Evolutionary conservation across 805 yeast genomes (phyloP).

Genomic region (Kluyveromyces nonfermentans): DNA sequence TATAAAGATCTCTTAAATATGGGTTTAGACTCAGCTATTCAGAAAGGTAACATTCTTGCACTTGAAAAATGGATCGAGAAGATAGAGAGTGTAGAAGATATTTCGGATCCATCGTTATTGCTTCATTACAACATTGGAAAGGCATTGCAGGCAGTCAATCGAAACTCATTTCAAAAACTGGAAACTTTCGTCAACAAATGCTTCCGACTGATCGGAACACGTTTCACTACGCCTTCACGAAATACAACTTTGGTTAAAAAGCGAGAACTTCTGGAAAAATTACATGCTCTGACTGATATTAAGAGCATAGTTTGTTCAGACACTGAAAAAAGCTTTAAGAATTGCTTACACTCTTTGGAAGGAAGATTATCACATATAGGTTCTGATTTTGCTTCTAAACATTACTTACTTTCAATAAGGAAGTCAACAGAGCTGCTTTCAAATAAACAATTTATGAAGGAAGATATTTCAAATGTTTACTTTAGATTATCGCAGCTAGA

Average conservation of each 20-base stretch:
- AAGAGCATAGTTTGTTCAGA: constrained; percentile 28
- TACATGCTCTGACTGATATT: constrained; percentile 59
- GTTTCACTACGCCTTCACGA: constrained; percentile 39
- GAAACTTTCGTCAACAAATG: constrained; percentile 39
- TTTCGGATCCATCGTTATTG: constrained; percentile 45
- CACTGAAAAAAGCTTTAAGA: constrained; percentile 11
- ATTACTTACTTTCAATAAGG: constrained; percentile 52
- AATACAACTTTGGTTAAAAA: constrained; percentile 44
- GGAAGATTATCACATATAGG: constrained; percentile 31
- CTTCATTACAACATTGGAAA: constrained; percentile 58
- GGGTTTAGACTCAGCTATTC: constrained; percentile 69
- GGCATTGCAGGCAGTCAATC: constrained; percentile 40
- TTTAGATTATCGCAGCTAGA: constrained; percentile 55
- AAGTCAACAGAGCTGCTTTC: constrained; percentile 35
- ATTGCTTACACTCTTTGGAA: constrained; percentile 13
- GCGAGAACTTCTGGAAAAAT: constrained; percentile 38
- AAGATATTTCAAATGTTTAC: constrained; percentile 41
- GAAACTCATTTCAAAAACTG: constrained; percentile 29
- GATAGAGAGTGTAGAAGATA: constrained; percentile 35
- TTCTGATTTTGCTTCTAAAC: constrained; percentile 48
- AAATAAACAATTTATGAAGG: constrained; percentile 12
- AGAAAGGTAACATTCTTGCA: constrained; percentile 44
- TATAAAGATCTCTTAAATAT: constrained; percentile 46
- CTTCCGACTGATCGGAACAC: constrained; percentile 49
- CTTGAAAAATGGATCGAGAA: constrained; percentile 50